phyloP scores from a whole-genome alignment of 1,284 basidiomycete species.

The Ustilago sp. region DNA sequence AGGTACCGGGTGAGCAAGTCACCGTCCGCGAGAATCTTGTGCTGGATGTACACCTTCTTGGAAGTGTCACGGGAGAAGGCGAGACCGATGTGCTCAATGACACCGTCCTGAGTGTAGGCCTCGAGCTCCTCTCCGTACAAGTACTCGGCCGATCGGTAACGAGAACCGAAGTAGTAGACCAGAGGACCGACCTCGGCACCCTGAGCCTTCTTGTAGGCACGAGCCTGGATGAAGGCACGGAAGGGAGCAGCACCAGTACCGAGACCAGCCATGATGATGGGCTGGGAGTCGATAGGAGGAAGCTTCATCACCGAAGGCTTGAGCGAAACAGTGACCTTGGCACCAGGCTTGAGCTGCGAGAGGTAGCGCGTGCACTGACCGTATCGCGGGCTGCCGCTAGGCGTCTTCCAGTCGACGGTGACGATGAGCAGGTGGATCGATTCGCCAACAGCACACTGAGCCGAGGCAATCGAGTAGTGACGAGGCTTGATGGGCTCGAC shows the following conservation, averaged over 20 bases:
- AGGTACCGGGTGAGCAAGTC: conserved; percentile 76
- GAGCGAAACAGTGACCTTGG: conserved; percentile 95
- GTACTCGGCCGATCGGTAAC: conserved; percentile 92
- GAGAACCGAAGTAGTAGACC: conserved; percentile 98
- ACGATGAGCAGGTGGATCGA: conserved; percentile 94
- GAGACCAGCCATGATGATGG: conserved; percentile 97
- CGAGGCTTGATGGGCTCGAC: conserved; percentile 83
- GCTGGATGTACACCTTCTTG: conserved; percentile 96
- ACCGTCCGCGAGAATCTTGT: conserved; percentile 94
- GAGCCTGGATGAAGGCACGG: conserved; percentile 96
- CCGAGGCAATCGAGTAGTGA: conserved; percentile 97
- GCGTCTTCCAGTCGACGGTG: conserved; percentile 92
- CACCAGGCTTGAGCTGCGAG: conserved; percentile 82
- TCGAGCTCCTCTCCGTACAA: conserved; percentile 90
- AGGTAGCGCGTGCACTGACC: conserved; percentile 98
- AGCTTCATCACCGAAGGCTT: conserved; percentile 99
- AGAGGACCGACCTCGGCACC: conserved; percentile 86
- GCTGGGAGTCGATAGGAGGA: conserved; percentile 84
- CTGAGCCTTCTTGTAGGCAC: conserved; percentile 82
- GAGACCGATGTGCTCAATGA: conserved; percentile 88
- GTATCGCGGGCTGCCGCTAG: conserved; percentile 81
- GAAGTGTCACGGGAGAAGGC: conserved; percentile 95
- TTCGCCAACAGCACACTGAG: conserved; percentile 93
- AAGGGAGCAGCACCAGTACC: conserved; percentile 98
- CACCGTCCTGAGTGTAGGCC: conserved; percentile 79